Base-by-base conservation (phyloP, 768 basidiomycete genomes). In the Sutorius australiensis region DNA sequence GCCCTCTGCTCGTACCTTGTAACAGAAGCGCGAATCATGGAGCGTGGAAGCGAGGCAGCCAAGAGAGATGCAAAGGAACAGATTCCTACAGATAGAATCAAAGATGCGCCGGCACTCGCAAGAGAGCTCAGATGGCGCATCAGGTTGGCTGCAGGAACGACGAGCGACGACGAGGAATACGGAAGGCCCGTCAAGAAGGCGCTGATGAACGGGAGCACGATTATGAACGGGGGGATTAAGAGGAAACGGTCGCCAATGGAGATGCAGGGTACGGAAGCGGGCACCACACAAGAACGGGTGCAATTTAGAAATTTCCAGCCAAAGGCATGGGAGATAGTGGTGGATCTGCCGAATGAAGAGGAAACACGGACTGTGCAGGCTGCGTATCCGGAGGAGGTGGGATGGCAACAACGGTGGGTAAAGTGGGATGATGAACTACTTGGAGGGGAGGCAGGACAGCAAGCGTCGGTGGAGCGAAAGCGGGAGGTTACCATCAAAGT, bases 101-200 rank as follows among this genome's bases (percentile, higher is more conserved):
- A 89, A 64, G 94, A 97, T 70, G 80, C 87, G 16, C 73, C 87
- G 3, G 87, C 86, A 3, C 66, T 92, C 49, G 92, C 92, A 16
- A 75, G 91, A 57, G 94, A 97, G 66, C 71, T 97, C 40, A 77
- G 88, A 40, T 97, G 94, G 94, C 79, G 94, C 45, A 77, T 86
- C 28, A 80, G 80, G 50, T 69, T 82, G 40, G 81, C 82, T 5
- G 70, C 75, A 6, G 87, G 87, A 28, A 73, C 80, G 53, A 65
- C 73, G 14, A 89, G 87, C 60, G 88, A 89, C 47, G 87, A 86
- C 49, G 89, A 92, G 50, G 73, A 71, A n/a, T 54, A 63, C 6
- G 61, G 65, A 24, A 51, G 56, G 17, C 62, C 67, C 3, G 53
- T 39, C 37, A 73, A 57, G 54, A 65, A 53, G 49, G 57, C 52